phyloP scores from a whole-genome alignment of 495 filamentous ascomycete species.

The Tuber calosporum region DNA sequence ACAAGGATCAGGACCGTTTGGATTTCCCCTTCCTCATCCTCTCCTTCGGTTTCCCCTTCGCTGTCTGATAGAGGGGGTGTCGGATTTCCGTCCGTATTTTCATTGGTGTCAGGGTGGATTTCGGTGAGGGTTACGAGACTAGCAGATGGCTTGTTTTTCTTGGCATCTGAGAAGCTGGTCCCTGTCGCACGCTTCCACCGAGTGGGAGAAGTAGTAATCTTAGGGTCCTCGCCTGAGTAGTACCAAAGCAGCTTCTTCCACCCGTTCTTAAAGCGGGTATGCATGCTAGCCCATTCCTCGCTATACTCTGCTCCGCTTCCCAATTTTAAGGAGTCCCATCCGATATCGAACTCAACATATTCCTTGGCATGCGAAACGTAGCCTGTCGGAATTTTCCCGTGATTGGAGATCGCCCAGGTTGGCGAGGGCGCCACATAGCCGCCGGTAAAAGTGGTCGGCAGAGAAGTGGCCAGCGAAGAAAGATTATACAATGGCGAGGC shows the following conservation, averaged over 20 bases:
- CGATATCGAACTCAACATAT: conserved; percentile 73
- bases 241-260: conserved; percentile 80
- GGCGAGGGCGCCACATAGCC: conserved; percentile 70
- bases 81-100: conserved; percentile 24
- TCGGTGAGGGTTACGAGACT: conserved; percentile 27
- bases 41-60: conserved; percentile 28
- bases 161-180: conserved; percentile 12
- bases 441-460: conserved; percentile 31
- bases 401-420: conserved; percentile 71
- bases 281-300: conserved; percentile 95
- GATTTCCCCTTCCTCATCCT: conserved; percentile 50
- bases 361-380: conserved; percentile 90
- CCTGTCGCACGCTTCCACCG: conserved; percentile 32
- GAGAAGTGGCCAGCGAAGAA: conserved; percentile 21
- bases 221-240: conserved; percentile 50
- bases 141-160: not conserved
- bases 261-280: conserved; percentile 73
- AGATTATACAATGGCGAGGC: conserved; percentile 27
- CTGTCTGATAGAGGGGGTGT: conserved; percentile 34
- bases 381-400: conserved; percentile 73
- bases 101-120: conserved; percentile 8
- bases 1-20: conserved; percentile 85
- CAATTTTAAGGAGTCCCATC: conserved; percentile 94
- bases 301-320: conserved; percentile 79
- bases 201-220: conserved; percentile 42